phyloP scores from a whole-genome alignment of 768 basidiomycete species.

The Tephrocybe sp. region DNA sequence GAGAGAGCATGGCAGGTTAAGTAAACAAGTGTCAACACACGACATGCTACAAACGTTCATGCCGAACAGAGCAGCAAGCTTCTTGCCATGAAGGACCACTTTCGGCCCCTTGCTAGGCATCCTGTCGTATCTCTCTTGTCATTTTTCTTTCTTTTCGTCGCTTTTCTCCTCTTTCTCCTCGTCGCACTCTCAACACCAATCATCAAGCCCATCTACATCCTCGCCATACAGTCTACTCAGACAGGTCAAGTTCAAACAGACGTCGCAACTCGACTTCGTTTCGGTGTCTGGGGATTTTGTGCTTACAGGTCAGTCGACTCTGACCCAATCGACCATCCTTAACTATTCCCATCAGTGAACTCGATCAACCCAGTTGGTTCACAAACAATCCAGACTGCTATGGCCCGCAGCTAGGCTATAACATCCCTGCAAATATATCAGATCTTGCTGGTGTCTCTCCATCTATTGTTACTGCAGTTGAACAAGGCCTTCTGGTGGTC shows the following conservation, averaged over 20 bases:
- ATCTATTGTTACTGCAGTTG: constrained; percentile 40
- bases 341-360: constrained; percentile 17
- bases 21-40: constrained; percentile 8
- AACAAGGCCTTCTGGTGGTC: constrained; percentile 47
- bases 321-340: background rate
- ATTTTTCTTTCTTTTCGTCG: constrained; percentile 47
- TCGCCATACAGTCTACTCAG: constrained; percentile 39
- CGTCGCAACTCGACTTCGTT: constrained; percentile 58
- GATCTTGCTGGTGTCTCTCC: constrained; percentile 41
- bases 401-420: constrained; percentile 68
- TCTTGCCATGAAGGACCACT: constrained; percentile 20
- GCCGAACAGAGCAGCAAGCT: background rate
- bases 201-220: constrained; percentile 64
- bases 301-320: constrained; percentile 33
- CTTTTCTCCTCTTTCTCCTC: constrained; percentile 74
- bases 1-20: background rate
- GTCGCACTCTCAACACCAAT: constrained; percentile 76
- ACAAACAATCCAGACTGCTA: constrained; percentile 49
- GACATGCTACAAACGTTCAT: background rate
- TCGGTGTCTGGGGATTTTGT: constrained; percentile 86
- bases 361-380: constrained; percentile 34
- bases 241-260: constrained; percentile 37
- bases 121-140: constrained; percentile 44
- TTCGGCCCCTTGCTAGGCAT: constrained; percentile 44
- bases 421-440: constrained; percentile 47